These are phyloP conservation scores for Penicillium macrosclerotiorum DNA, from an alignment of 495 filamentous ascomycete genomes.

Conservation along the genomic window DNA sequence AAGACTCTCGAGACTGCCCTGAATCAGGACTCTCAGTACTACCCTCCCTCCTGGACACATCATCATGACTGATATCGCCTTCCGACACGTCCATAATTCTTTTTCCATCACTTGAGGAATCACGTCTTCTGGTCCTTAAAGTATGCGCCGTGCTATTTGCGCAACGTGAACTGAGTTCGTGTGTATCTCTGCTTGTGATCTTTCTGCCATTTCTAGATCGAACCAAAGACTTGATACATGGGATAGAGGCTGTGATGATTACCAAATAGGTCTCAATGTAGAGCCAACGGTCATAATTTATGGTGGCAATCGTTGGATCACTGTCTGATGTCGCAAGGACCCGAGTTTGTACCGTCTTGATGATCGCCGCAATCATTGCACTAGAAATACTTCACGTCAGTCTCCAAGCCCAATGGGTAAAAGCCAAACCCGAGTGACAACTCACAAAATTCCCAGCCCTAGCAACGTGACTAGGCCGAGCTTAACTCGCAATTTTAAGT, in stretches of 20 bases:
- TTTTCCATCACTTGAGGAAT: constrained; percentile 12
- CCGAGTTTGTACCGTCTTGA: constrained; percentile 28
- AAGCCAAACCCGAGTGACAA: background rate
- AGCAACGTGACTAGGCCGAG: constrained; percentile 43
- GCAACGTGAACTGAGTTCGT: constrained; percentile 15
- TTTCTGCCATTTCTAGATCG: constrained; percentile 4
- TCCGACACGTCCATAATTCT: constrained; percentile 11
- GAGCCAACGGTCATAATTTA: constrained; percentile 27
- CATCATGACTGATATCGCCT: constrained; percentile 9
- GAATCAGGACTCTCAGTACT: constrained; percentile 3
- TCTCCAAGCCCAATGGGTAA: background rate
- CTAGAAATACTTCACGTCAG: constrained; percentile 2
- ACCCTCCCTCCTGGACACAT: constrained; percentile 1
- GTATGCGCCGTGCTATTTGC: constrained; percentile 1
- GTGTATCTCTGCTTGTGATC: constrained; percentile 10
- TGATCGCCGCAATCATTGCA: constrained; percentile 32
- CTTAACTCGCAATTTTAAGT: constrained; percentile 43
- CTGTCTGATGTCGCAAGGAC: constrained; percentile 21
- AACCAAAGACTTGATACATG: constrained; percentile 25
- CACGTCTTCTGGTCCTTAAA: constrained; percentile 8
- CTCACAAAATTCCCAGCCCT: constrained; percentile 47
- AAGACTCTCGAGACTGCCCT: constrained; percentile 5
- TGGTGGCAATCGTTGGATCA: constrained; percentile 27
- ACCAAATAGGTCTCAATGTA: constrained; percentile 33
- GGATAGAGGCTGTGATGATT: constrained; percentile 33